Percentiles rank a stretch among this genome's conserved stretches.
Evolutionary conservation across 768 basidiomycete species (phyloP).

Genomic region (Aureoboletus auriporus): DNA sequence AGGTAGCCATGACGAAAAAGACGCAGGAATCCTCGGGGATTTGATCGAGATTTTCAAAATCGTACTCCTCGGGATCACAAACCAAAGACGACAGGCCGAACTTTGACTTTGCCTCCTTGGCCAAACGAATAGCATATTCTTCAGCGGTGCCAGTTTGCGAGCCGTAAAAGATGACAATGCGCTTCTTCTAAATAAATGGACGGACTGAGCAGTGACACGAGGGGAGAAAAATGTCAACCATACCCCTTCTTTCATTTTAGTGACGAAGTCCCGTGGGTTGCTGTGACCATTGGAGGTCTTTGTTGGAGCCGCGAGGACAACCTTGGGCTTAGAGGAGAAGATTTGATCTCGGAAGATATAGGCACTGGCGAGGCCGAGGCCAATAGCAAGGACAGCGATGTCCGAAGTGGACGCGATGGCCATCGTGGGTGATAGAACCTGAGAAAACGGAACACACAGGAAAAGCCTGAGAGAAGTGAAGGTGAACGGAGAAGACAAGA

Average conservation of each 20-base stretch:
- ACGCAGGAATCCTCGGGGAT: constrained; percentile 83
- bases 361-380: constrained; percentile 68
- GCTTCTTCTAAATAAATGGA: constrained; percentile 71
- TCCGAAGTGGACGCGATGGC: constrained; percentile 66
- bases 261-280: constrained; percentile 91
- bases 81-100: constrained; percentile 95
- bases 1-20: constrained; percentile 97
- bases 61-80: constrained; percentile 98
- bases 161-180: constrained; percentile 94
- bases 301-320: constrained; percentile 43
- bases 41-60: constrained; percentile 93
- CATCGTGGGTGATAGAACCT: constrained; percentile 36
- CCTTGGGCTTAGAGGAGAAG: constrained; percentile 64
- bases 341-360: constrained; percentile 85
- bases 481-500: constrained; percentile 13
- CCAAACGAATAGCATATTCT: constrained; percentile 95
- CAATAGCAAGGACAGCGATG: constrained; percentile 64
- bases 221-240: constrained; percentile 26
- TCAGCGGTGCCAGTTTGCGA: constrained; percentile 99
- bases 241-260: constrained; percentile 92
- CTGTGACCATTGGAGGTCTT: constrained; percentile 58
- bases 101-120: constrained; percentile 96
- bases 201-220: constrained; percentile 4
- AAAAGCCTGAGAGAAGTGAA: background rate
- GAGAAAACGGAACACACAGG: background rate